Percentiles rank a stretch among this genome's conserved stretches.
These are phyloP conservation scores for Malus hybrid DNA, from an alignment of 331 rosid species.

Conservation along the genomic window DNA sequence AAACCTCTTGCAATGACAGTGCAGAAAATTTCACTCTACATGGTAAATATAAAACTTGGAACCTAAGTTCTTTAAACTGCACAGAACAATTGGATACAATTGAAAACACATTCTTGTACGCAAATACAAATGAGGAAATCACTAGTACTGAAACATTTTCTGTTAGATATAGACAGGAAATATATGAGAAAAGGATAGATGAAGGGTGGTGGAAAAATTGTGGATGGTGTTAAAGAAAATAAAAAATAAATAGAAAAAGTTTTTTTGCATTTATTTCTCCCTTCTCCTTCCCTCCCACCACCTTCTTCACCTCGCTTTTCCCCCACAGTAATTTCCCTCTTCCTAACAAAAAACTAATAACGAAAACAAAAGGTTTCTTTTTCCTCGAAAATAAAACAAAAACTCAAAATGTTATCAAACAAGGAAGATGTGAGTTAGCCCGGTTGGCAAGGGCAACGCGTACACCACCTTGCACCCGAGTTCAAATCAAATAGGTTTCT, in stretches of 20 bases:
- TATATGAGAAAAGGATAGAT: neutral
- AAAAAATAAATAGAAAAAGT: neutral
- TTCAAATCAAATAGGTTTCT: neutral
- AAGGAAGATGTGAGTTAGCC: too few relatives aligned
- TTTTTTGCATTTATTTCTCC: neutral
- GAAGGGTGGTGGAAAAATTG: neutral
- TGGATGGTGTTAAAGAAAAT: neutral
- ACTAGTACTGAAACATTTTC: neutral
- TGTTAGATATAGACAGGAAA: neutral
- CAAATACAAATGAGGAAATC: neutral
- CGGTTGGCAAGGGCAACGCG: too few relatives aligned
- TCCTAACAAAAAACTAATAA: neutral
- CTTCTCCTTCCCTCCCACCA: neutral
- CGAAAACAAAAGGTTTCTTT: neutral
- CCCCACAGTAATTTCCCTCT: neutral
- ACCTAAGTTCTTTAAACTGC: neutral
- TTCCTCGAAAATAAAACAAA: too few relatives aligned
- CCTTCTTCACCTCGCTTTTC: neutral
- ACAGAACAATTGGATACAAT: neutral
- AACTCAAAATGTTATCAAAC: too few relatives aligned
- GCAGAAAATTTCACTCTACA: neutral
- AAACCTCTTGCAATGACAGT: neutral
- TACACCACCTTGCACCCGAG: too few relatives aligned
- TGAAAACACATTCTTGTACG: neutral
- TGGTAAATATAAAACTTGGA: neutral